phyloP scores from a whole-genome alignment of 1,284 basidiomycete genomes.

The Irpex lacteus region DNA sequence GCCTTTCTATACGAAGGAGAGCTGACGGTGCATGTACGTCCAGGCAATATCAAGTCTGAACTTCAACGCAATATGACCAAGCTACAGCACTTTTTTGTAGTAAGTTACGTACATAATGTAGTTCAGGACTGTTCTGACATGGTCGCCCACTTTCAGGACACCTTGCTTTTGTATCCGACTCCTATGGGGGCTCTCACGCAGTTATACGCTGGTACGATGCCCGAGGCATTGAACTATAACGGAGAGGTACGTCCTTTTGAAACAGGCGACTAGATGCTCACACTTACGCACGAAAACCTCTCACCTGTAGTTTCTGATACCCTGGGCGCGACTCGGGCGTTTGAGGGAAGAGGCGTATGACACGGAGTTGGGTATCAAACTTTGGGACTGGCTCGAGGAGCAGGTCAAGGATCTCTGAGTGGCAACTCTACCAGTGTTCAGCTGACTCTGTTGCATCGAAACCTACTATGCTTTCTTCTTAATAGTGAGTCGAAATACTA shows the following conservation, averaged over 20 bases:
- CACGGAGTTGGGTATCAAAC: constrained; percentile 22
- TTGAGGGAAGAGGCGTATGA: constrained; percentile 24
- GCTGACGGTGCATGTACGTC: neutral
- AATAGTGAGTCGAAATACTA: too few species aligned
- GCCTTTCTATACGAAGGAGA: neutral
- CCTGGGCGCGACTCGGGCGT: constrained; percentile 36
- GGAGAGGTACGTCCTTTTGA: constrained; percentile 19
- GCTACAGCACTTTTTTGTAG: constrained; percentile 8
- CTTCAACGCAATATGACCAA: constrained; percentile 15
- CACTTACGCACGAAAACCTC: too few species aligned
- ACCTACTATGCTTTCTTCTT: too few species aligned
- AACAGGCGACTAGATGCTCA: too few species aligned
- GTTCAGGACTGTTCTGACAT: neutral
- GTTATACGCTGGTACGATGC: constrained; percentile 24
- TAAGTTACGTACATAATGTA: constrained; percentile 4
- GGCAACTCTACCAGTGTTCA: too few species aligned
- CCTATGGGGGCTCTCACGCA: constrained; percentile 24
- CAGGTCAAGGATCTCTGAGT: constrained; percentile 22
- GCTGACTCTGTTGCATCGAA: too few species aligned
- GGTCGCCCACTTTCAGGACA: neutral
- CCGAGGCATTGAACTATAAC: constrained; percentile 21
- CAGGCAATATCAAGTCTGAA: constrained; percentile 17
- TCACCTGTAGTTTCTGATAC: constrained; percentile 23
- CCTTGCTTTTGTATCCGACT: constrained; percentile 14
- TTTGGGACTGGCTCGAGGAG: constrained; percentile 35